These are phyloP conservation scores for Phytophthora pluvialis DNA, from an alignment of 352 stramenopile species.

Conservation along the genomic window DNA sequence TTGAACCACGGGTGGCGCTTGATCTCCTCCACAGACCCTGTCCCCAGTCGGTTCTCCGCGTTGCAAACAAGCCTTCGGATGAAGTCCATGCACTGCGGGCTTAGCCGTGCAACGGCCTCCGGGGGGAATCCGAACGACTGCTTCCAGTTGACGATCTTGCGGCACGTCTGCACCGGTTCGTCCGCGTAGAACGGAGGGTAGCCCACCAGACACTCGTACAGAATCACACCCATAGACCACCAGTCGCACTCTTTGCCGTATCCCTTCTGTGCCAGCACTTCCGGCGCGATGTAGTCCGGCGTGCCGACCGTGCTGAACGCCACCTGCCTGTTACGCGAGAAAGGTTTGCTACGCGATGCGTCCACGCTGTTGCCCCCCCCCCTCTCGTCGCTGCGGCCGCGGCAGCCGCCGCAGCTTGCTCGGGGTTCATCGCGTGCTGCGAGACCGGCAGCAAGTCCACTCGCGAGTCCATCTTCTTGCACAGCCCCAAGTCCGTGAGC, in stretches of 20 bases:
- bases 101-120: conserved; percentile 64
- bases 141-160: conserved; percentile 93
- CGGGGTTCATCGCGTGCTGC: conserved; percentile 65
- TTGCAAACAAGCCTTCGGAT: conserved; percentile 94
- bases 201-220: conserved; percentile 99
- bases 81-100: conserved; percentile 92
- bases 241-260: conserved; percentile 95
- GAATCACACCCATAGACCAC: conserved; percentile 99
- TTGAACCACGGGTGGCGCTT: conserved; percentile 98
- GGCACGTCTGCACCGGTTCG: conserved; percentile 96
- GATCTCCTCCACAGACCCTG: conserved; percentile 95
- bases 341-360: conserved; percentile 56
- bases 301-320: conserved; percentile 99
- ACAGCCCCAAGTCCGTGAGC: conserved; percentile 98
- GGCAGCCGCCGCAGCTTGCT: conserved; percentile 22
- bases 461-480: conserved; percentile 96
- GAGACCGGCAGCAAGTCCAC: conserved; percentile 79
- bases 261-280: conserved; percentile 95
- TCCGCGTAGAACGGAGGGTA: conserved; percentile 99
- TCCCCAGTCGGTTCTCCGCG: conserved; percentile 93
- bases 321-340: conserved; percentile 78
- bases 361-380: conserved; percentile 43
- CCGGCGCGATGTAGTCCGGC: conserved; percentile 98
- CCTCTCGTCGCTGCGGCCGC: conserved; percentile 22
- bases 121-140: conserved; percentile 86